Conservation (phyloP, 106 monocot genomes). For the Ottelia alismoides region DNA sequence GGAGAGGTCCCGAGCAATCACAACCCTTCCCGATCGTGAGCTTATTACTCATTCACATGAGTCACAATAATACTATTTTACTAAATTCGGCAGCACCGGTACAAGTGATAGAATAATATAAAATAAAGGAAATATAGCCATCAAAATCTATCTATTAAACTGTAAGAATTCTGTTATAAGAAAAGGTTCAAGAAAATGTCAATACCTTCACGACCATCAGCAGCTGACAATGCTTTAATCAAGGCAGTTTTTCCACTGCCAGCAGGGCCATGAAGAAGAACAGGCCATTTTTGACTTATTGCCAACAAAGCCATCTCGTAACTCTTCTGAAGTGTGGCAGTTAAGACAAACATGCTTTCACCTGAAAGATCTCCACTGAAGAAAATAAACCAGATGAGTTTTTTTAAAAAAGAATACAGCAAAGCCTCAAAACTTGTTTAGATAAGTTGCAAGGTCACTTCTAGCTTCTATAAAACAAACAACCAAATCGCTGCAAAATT, state of each 20-base stretch:
- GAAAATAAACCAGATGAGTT: neutral
- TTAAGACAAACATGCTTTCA: constrained; percentile 38
- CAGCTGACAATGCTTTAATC: constrained; percentile 48
- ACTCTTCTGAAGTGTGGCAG: constrained; percentile 47
- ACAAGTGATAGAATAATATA: too few species aligned
- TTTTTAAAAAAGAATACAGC: neutral
- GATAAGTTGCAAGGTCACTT: neutral
- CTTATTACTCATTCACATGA: too few species aligned
- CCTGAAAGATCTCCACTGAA: constrained; percentile 13
- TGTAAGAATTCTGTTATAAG: too few species aligned
- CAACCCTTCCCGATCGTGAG: too few species aligned
- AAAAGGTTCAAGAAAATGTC: too few species aligned
- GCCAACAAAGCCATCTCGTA: constrained; percentile 74
- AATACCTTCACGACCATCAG: constrained; percentile 52
- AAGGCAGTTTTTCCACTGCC: constrained; percentile 83
- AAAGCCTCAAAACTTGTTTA: neutral
- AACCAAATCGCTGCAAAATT: too few species aligned
- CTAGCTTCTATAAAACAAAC: neutral
- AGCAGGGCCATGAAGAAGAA: constrained; percentile 73
- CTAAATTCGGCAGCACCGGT: too few species aligned
- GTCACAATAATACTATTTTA: too few species aligned
- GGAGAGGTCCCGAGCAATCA: too few species aligned
- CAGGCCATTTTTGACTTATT: constrained; percentile 76
- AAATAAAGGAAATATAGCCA: too few species aligned
- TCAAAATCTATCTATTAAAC: too few species aligned